phyloP scores from a whole-genome alignment of 495 filamentous ascomycete genomes.

The Penicillium samsonianum region DNA sequence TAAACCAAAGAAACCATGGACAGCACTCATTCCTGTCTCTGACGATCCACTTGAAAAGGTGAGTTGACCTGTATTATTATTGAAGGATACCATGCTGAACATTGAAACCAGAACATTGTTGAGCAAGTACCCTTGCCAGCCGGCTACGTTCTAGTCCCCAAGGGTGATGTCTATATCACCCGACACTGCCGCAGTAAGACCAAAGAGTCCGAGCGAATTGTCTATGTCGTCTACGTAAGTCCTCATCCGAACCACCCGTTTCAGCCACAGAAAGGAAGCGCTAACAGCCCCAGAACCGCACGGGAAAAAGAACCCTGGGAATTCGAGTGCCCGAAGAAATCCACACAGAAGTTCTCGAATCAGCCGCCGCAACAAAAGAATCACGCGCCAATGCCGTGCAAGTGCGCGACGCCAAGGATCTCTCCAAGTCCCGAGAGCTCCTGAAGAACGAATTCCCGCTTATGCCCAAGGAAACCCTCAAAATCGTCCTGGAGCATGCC shows the following conservation, averaged over 20 bases:
- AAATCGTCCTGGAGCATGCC: conserved; percentile 44
- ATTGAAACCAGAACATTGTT: conserved; percentile 34
- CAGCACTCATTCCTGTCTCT: conserved; percentile 15
- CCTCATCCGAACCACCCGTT: not conserved
- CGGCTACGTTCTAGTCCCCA: conserved; percentile 52
- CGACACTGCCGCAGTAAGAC: conserved; percentile 49
- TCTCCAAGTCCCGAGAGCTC: conserved; percentile 32
- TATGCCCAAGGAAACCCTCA: conserved; percentile 43
- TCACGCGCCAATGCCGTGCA: conserved; percentile 43
- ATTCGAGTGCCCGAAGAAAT: conserved; percentile 50
- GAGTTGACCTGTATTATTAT: not conserved
- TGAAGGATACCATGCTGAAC: not conserved
- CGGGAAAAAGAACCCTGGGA: conserved; percentile 38
- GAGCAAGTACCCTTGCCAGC: conserved; percentile 25
- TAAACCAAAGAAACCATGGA: not conserved
- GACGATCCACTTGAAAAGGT: conserved; percentile 29
- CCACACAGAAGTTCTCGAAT: conserved; percentile 31
- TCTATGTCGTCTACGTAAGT: conserved; percentile 50
- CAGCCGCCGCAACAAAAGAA: conserved; percentile 37
- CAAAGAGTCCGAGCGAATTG: conserved; percentile 37
- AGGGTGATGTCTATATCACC: conserved; percentile 53
- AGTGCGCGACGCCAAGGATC: conserved; percentile 38
- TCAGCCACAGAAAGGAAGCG: not conserved
- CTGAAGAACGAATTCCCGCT: conserved; percentile 41
- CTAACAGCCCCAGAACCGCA: conserved; percentile 28